Base-by-base conservation (phyloP, 176 grass and related monocot genomes). In the Oryza rufipogon region DNA sequence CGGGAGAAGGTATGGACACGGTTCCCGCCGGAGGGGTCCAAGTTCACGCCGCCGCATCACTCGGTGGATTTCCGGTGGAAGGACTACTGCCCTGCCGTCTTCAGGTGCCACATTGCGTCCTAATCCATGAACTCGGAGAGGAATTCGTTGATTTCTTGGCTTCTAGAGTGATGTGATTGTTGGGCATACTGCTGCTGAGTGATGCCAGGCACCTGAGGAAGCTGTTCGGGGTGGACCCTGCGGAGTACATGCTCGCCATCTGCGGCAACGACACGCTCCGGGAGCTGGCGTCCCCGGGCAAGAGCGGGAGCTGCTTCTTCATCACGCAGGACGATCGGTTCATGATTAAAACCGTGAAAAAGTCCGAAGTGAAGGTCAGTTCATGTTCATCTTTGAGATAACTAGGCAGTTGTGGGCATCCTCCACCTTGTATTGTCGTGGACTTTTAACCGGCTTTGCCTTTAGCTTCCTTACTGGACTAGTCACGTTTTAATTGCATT, bases 201-300 rank as follows among this genome's bases (percentile, higher is more conserved):
- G 66, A 71, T 89, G 84, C 47, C 87, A 97, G 94, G 64, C 87
- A 91, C 73, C 80, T 97, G 66, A 90, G 94, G 72, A 94, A 83
- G 79, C 80, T 94, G 76, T 97, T 97, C 65, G 83, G 78, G 7
- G 89, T 94, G 68, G 94, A 97, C 87, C 89, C 91, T 33, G 94
- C 91, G 46, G 94, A 97, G 75, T 97, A 97, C 85, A 92, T 97
- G 94, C 81, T 97, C 19, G 89, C 94, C n/a, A 91, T 97, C 74
- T 97, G 94, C 64, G 94, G 94, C 32, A 86, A 68, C 85, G 87
- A 90, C 86, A 86, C 81, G 17, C 83, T 97, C 66, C 86, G 87
- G 76, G 89, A 92, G 80, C 83, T 97, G 34, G 92, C 91, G 1
- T 97, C 94, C 2, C 94, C 91, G 22, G 94, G 94, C 15, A 97